Conservation (phyloP, 2,329 filamentous ascomycete genomes). For the Ophiosphaerella korrae region DNA sequence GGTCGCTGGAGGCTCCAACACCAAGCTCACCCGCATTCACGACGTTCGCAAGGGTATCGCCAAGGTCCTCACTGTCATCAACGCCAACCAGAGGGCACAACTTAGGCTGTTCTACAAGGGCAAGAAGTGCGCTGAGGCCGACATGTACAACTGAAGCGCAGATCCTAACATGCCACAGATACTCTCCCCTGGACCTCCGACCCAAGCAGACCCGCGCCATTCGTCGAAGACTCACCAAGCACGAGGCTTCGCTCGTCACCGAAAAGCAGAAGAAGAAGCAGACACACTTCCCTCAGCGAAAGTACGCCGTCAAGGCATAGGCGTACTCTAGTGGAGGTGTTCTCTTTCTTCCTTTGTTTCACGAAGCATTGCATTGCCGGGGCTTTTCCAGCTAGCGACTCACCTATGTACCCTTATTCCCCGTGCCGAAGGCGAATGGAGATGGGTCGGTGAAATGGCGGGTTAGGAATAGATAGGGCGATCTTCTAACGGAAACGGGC, state of each 20-base stretch:
- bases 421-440: constrained; percentile 40
- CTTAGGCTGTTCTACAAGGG: constrained; percentile 96
- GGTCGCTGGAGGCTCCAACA: constrained; percentile 87
- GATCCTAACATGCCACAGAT: constrained; percentile 51
- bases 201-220: constrained; percentile 98
- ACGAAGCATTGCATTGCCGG: constrained; percentile 50
- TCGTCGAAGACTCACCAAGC: constrained; percentile 89
- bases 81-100: constrained; percentile 98
- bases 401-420: constrained; percentile 48
- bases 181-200: constrained; percentile 96
- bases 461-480: constrained; percentile 39
- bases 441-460: constrained; percentile 38
- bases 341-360: constrained; percentile 46
- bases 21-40: constrained; percentile 82
- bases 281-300: constrained; percentile 97
- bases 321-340: constrained; percentile 34
- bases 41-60: constrained; percentile 99
- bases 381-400: constrained; percentile 46
- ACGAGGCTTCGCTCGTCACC: constrained; percentile 83
- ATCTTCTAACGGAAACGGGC: constrained; percentile 47
- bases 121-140: constrained; percentile 72
- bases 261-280: constrained; percentile 97
- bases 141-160: not conserved
- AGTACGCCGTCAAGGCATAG: constrained; percentile 95
- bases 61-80: constrained; percentile 98